phyloP scores from a whole-genome alignment of 768 basidiomycete genomes.

The Leccinum obscurum region DNA sequence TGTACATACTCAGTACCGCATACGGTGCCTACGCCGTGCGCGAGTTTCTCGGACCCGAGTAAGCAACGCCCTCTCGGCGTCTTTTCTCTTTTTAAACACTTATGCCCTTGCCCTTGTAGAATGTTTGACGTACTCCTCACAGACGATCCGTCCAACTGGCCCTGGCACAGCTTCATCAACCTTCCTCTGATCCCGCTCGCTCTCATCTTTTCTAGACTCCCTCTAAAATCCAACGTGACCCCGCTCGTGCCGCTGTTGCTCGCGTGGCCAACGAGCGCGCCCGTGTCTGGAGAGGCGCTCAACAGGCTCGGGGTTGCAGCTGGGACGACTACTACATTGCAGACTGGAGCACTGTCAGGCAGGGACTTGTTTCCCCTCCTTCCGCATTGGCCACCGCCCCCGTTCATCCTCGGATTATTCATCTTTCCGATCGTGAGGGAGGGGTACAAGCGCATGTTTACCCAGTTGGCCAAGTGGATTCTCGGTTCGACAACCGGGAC shows the following conservation, averaged over 20 bases:
- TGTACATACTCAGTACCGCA: conserved; percentile 53
- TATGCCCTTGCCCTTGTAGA: conserved; percentile 27
- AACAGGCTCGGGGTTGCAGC: neutral
- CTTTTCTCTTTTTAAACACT: neutral
- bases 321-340: neutral
- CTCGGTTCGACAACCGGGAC: conserved; percentile 37
- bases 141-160: conserved; percentile 72
- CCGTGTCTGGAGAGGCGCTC: conserved; percentile 13
- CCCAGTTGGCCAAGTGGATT: conserved; percentile 41
- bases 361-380: conserved; percentile 31
- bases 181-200: conserved; percentile 70
- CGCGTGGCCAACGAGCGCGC: conserved; percentile 32
- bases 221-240: conserved; percentile 31
- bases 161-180: conserved; percentile 72
- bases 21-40: conserved; percentile 75
- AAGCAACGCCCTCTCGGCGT: conserved; percentile 17
- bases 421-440: conserved; percentile 48
- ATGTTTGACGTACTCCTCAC: conserved; percentile 67
- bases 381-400: conserved; percentile 59
- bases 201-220: conserved; percentile 63
- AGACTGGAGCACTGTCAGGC: neutral
- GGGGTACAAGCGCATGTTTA: conserved; percentile 44
- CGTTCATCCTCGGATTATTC: conserved; percentile 54
- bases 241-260: conserved; percentile 26
- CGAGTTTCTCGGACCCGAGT: conserved; percentile 72